Percentiles rank a stretch among this genome's conserved stretches.
phyloP scores from a whole-genome alignment of 2,329 filamentous ascomycete species.

The Plenodomus biglobosus region DNA sequence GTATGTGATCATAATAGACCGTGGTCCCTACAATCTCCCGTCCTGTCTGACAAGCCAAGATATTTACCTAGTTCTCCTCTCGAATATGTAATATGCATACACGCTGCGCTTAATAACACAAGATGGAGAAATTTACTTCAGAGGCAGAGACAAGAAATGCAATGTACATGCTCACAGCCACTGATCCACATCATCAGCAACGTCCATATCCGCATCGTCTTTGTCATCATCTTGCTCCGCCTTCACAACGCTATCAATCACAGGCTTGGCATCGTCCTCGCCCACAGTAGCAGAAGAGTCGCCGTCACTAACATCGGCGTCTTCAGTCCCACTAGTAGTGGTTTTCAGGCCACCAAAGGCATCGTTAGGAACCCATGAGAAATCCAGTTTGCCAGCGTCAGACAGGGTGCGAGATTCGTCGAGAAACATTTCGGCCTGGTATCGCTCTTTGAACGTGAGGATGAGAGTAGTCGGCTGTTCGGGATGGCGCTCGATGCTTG shows the following conservation, averaged over 20 bases:
- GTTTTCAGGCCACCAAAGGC: conserved; percentile 17
- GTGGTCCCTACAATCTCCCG: too few relatives aligned
- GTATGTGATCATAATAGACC: too few relatives aligned
- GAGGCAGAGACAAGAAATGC: too few relatives aligned
- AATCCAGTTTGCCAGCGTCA: conserved; percentile 64
- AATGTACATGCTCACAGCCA: conserved; percentile 29
- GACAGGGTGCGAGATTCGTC: conserved; percentile 61
- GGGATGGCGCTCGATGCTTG: conserved; percentile 44
- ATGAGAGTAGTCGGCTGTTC: conserved; percentile 43
- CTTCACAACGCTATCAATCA: conserved; percentile 5
- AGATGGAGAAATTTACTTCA: too few relatives aligned
- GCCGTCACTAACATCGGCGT: conserved; percentile 11
- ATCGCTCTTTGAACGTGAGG: conserved; percentile 50
- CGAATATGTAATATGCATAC: background rate
- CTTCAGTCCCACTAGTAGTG: background rate
- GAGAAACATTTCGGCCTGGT: conserved; percentile 66
- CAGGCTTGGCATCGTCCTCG: conserved; percentile 6
- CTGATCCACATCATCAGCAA: conserved; percentile 39
- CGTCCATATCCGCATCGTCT: conserved; percentile 34
- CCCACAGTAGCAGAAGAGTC: conserved; percentile 17
- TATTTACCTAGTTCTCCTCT: too few relatives aligned
- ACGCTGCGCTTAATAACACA: too few relatives aligned
- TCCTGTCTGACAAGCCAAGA: too few relatives aligned
- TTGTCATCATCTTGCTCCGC: conserved; percentile 6
- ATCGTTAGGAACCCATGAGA: conserved; percentile 61